phyloP scores from a whole-genome alignment of 139 green algal species.

The Chlamydomonas applanata region DNA sequence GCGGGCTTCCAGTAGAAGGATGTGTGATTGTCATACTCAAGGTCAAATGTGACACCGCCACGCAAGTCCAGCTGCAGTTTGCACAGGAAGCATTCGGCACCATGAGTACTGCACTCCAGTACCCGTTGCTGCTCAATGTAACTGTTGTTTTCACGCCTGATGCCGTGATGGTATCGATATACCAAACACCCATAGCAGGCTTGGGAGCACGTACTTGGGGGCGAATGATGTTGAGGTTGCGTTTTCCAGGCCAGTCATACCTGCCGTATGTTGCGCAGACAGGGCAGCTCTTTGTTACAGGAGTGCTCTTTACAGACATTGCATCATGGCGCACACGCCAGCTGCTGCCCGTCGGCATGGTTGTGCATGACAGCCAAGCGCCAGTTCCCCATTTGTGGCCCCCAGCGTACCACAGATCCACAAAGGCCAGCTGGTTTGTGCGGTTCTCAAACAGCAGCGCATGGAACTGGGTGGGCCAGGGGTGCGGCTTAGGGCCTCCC shows the following conservation, averaged over 20 bases:
- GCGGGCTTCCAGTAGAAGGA: not conserved
- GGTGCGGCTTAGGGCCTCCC: not conserved
- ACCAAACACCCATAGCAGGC: too few relatives aligned
- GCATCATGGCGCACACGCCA: too few relatives aligned
- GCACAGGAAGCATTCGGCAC: too few relatives aligned
- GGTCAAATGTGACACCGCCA: not conserved
- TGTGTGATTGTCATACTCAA: not conserved
- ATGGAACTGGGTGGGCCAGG: constrained; percentile 16
- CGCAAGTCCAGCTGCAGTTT: not conserved
- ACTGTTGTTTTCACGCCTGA: too few relatives aligned
- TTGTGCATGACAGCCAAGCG: too few relatives aligned
- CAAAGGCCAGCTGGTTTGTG: not conserved
- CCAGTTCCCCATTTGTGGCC: not conserved
- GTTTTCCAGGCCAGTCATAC: not conserved
- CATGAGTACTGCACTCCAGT: too few relatives aligned
- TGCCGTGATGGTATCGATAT: too few relatives aligned
- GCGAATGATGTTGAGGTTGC: constrained; percentile 7
- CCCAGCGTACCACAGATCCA: constrained; percentile 9
- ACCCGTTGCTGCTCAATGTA: too few relatives aligned
- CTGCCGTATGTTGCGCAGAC: too few relatives aligned
- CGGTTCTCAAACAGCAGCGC: constrained; percentile 15
- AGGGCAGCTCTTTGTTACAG: too few relatives aligned
- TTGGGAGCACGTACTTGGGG: not conserved
- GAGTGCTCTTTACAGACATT: too few relatives aligned
- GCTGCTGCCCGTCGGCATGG: too few relatives aligned